Evolutionary conservation across 768 basidiomycete genomes (phyloP).

Genomic region (Termitomyces sp.): DNA sequence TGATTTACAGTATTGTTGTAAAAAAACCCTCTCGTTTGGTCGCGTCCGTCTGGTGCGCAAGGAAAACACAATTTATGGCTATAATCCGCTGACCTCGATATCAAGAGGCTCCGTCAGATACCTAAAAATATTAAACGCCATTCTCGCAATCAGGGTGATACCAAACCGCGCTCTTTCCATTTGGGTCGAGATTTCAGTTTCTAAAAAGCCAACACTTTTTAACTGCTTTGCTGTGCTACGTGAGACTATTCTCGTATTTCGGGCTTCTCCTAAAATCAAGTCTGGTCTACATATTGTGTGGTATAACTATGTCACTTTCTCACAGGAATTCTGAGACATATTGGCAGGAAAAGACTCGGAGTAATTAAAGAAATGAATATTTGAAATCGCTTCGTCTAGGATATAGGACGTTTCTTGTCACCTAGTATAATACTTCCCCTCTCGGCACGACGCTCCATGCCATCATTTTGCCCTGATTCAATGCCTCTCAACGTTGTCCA

Average conservation of each 20-base stretch:
- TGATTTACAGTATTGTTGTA: background rate
- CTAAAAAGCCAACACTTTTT: background rate
- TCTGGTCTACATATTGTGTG: background rate
- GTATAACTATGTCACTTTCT: background rate
- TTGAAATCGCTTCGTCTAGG: background rate
- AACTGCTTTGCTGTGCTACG: background rate
- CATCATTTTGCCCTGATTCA: background rate
- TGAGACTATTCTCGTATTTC: background rate
- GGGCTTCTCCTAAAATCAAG: background rate
- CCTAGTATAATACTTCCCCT: background rate
- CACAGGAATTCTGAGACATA: no score
- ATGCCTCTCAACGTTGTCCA: background rate
- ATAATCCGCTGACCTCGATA: background rate
- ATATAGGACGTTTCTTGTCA: background rate
- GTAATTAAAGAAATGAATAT: no score
- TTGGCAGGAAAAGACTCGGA: background rate
- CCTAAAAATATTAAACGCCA: background rate
- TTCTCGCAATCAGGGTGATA: conserved; percentile 6
- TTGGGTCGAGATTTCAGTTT: background rate
- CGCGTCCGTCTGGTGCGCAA: background rate
- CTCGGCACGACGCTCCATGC: background rate
- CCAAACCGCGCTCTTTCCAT: background rate
- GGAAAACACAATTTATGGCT: background rate
- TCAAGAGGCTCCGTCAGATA: background rate
- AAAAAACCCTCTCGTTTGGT: background rate